Evolutionary conservation across 352 stramenopile species (phyloP), one percentile per base, ranked within the genome.

Genomic region (Globisporangium spiculum): DNA sequence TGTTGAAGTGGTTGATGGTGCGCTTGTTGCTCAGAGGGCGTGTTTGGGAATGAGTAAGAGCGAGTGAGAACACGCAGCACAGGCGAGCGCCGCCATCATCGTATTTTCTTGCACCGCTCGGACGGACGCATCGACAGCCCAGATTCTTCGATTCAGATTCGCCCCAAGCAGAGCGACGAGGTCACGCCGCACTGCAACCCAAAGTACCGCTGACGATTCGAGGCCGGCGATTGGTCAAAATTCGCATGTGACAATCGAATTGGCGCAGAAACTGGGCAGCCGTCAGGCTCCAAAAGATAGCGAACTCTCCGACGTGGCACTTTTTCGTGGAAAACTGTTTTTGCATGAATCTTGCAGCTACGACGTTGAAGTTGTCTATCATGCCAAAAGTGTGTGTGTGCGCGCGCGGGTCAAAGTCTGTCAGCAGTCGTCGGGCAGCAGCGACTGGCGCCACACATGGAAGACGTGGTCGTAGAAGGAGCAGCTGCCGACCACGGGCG

Each of bases 391-490:
- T 32, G 30, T 32, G 30, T 32, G 30, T 32, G 30, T 4, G 4
- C 4, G 4, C 4, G 18, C 18, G 41, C 16, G 16, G 53, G 14
- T 58, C 24, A 6, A 4, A 34, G 4, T 18, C 26, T 38, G 26
- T 59, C 54, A 60, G 22, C 38, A 64, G n/a, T 38, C 2, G 52
- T 6, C 38, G 38, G 38, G 14, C 38, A 20, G 38, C 60, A 69
- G 65, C 16, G 41, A 34, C 16, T 71, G 54, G 50, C 79, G 79
- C 88, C 88, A 96, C 22, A 88, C 74, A 59, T 94, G 86, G 66
- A 93, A 96, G 32, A 53, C 52, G 60, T 87, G 83, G 55, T 96
- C 84, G 75, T 96, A 94, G 72, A 96, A 96, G 48, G 88, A 94
- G 57, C 78, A 88, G 34, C 84, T 93, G 20, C 80, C 86, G 20